Evolutionary conservation across 2,329 filamentous ascomycete species (phyloP).

Genomic region (Fusarium sp.): DNA sequence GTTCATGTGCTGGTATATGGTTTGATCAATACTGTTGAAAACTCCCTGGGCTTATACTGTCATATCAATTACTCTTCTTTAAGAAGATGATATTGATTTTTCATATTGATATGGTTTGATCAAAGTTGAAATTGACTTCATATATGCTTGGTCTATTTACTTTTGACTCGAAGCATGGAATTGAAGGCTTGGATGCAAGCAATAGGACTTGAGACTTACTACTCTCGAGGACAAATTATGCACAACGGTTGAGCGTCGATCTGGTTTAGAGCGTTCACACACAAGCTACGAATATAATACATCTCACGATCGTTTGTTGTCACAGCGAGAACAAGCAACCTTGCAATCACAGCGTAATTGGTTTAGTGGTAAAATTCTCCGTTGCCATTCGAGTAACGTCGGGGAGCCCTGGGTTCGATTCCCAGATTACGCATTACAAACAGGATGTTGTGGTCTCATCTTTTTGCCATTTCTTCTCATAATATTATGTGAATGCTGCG

Average conservation of each 20-base stretch:
- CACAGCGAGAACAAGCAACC: not conserved
- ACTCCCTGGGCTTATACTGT: too few species aligned
- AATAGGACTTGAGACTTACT: not conserved
- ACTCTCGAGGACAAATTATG: not conserved
- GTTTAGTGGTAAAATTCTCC: slow-evolving; percentile 44
- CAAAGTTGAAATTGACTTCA: too few species aligned
- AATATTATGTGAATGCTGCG: not conserved
- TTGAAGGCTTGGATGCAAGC: too few species aligned
- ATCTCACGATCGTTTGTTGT: too few species aligned
- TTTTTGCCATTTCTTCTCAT: not conserved
- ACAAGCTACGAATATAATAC: not conserved
- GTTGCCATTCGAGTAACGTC: slow-evolving; percentile 36
- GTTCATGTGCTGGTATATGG: not conserved
- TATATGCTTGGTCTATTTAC: too few species aligned
- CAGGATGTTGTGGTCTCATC: too few species aligned
- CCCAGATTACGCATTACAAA: slow-evolving; percentile 36
- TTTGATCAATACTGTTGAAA: too few species aligned
- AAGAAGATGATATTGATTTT: too few species aligned
- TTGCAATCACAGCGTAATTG: slow-evolving; percentile 25
- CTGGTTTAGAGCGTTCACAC: not conserved
- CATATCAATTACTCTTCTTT: too few species aligned
- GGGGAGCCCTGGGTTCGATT: slow-evolving; percentile 43
- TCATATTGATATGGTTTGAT: not conserved
- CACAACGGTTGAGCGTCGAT: not conserved
- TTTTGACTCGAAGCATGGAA: too few species aligned